phyloP scores from a whole-genome alignment of 1,284 basidiomycete species.

The Austroboletus sp. region DNA sequence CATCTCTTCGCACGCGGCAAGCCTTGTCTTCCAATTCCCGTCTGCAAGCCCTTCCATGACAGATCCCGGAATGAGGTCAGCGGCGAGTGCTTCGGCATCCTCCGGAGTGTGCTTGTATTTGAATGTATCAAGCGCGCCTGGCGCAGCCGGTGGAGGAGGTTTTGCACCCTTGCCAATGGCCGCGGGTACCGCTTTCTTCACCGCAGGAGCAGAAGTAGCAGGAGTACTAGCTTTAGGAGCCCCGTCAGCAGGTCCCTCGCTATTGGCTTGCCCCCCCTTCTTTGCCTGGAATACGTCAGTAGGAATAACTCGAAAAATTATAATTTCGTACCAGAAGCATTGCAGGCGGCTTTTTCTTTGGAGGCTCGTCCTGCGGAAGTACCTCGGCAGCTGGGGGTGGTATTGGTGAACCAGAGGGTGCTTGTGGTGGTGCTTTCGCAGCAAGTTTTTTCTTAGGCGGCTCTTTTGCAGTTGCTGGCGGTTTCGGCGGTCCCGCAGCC shows the following conservation, averaged over 20 bases:
- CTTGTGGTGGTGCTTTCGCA: constrained; percentile 24
- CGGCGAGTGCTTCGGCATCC: constrained; percentile 81
- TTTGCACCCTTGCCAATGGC: constrained; percentile 48
- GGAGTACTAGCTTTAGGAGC: constrained; percentile 25
- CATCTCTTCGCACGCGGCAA: constrained; percentile 86
- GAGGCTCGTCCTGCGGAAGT: constrained; percentile 32
- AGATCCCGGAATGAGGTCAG: constrained; percentile 66
- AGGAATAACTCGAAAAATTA: neutral
- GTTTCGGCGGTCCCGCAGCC: constrained; percentile 41
- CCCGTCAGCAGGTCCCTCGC: constrained; percentile 25
- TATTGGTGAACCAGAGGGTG: constrained; percentile 19
- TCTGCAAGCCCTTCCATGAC: constrained; percentile 75
- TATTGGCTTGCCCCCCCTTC: constrained; percentile 44
- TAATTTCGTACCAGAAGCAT: constrained; percentile 40
- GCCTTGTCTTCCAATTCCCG: constrained; percentile 86
- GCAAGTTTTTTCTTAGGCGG: constrained; percentile 42
- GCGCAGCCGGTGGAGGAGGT: constrained; percentile 39
- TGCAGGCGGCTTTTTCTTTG: constrained; percentile 51
- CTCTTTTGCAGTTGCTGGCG: constrained; percentile 37
- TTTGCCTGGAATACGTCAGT: constrained; percentile 37
- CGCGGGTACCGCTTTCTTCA: constrained; percentile 42
- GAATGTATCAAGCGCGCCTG: constrained; percentile 70
- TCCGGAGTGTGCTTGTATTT: constrained; percentile 90
- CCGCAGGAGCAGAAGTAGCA: constrained; percentile 35
- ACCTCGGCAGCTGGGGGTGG: constrained; percentile 15